These are phyloP conservation scores for Emmonsiellopsis sp. DNA, from an alignment of 2,329 filamentous ascomycete genomes.

Conservation along the genomic window DNA sequence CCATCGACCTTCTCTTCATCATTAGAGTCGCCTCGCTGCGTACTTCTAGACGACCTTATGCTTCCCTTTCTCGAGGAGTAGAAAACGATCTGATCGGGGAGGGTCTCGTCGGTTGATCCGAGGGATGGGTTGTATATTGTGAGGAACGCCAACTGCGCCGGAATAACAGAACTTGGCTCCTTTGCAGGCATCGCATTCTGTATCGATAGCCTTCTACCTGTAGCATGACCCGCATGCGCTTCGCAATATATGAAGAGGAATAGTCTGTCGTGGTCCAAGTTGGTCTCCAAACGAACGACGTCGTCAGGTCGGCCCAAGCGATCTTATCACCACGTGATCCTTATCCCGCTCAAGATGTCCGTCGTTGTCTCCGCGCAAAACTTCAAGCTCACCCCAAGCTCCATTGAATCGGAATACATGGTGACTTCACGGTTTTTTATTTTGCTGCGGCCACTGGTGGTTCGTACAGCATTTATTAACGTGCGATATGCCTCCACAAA, in stretches of 20 bases:
- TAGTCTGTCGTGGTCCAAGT: background rate
- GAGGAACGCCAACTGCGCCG: conserved; percentile 81
- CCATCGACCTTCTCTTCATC: conserved; percentile 47
- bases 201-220: background rate
- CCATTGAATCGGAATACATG: background rate
- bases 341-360: no score
- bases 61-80: conserved; percentile 55
- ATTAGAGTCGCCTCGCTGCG: conserved; percentile 17
- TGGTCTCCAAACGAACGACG: background rate
- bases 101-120: conserved; percentile 61
- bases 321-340: background rate
- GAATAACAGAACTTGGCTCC: conserved; percentile 43
- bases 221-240: background rate
- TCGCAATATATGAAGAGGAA: background rate
- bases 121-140: conserved; percentile 91
- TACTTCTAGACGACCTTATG: conserved; percentile 13
- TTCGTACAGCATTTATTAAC: conserved; percentile 6
- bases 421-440: conserved; percentile 14
- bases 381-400: background rate
- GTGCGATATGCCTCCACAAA: conserved; percentile 22
- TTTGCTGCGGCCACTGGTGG: conserved; percentile 14
- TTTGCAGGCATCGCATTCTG: conserved; percentile 29
- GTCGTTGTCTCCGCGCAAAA: background rate
- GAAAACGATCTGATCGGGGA: conserved; percentile 82
- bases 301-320: no score